Conservation (phyloP, 768 basidiomycete species). For the Gyrodon lividus region DNA sequence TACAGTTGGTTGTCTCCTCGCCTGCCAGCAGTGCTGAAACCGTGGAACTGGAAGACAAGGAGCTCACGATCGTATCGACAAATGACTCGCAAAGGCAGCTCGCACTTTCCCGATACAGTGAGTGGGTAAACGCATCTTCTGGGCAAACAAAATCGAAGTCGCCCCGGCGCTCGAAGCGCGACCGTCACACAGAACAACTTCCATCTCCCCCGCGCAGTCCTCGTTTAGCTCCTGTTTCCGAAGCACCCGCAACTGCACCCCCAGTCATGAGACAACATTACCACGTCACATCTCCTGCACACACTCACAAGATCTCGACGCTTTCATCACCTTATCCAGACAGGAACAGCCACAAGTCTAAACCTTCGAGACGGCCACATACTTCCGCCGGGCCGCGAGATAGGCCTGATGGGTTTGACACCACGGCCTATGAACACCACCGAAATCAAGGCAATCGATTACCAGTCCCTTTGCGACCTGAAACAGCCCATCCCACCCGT, state of each 20-base stretch:
- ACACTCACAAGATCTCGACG: constrained; percentile 29
- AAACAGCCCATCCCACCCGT: constrained; percentile 26
- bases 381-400: constrained; percentile 75
- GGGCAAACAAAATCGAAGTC: constrained; percentile 57
- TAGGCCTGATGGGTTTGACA: constrained; percentile 35
- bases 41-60: constrained; percentile 67
- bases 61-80: constrained; percentile 64
- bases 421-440: constrained; percentile 9
- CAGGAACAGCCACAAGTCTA: constrained; percentile 28
- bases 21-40: constrained; percentile 53
- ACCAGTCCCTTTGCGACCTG: constrained; percentile 22
- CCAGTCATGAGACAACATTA: constrained; percentile 1
- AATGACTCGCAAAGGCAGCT: constrained; percentile 67
- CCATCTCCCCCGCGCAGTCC: constrained; percentile 43
- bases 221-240: constrained; percentile 1
- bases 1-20: constrained; percentile 48
- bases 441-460: constrained; percentile 16
- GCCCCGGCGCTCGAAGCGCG: constrained; percentile 45
- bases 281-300: constrained; percentile 13
- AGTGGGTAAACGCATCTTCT: constrained; percentile 31
- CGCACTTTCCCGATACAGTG: constrained; percentile 59
- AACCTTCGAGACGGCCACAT: constrained; percentile 55
- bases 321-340: constrained; percentile 31
- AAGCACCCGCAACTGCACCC: constrained; percentile 9
- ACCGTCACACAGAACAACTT: constrained; percentile 27